phyloP scores from a whole-genome alignment of 2,329 filamentous ascomycete genomes.

The Colletotrichum ledebouriae region DNA sequence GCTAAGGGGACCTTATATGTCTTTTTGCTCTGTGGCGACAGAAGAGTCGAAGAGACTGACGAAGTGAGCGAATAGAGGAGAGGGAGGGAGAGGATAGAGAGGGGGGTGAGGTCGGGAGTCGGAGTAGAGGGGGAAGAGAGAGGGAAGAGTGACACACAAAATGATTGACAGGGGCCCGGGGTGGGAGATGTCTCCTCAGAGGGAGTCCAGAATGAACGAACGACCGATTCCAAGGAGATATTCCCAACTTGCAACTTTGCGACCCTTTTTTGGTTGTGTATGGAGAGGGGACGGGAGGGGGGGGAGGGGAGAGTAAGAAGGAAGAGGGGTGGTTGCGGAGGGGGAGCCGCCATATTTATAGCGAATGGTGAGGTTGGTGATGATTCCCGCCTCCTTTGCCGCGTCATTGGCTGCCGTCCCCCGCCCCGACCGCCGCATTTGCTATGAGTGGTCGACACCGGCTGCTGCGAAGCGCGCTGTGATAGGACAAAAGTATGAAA shows the following conservation, averaged over 20 bases:
- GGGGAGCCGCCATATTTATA: constrained; percentile 52
- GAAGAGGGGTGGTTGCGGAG: constrained; percentile 45
- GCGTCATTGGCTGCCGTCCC: constrained; percentile 42
- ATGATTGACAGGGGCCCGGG: constrained; percentile 67
- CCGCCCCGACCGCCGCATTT: constrained; percentile 28
- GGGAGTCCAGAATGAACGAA: constrained; percentile 57
- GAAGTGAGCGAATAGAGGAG: constrained; percentile 59
- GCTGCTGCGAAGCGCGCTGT: constrained; percentile 13
- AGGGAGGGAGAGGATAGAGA: constrained; percentile 49
- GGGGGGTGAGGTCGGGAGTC: constrained; percentile 47
- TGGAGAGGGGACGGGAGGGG: constrained; percentile 65
- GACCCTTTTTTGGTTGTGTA: constrained; percentile 66
- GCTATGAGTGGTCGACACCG: constrained; percentile 12
- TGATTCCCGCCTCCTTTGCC: constrained; percentile 24
- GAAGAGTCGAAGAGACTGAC: constrained; percentile 62
- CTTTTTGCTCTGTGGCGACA: constrained; percentile 36
- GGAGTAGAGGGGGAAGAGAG: constrained; percentile 52
- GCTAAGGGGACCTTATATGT: constrained; percentile 38
- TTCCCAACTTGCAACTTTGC: constrained; percentile 67
- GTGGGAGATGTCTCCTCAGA: constrained; percentile 60
- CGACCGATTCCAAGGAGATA: constrained; percentile 61
- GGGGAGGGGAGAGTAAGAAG: constrained; percentile 61
- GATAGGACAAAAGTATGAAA: constrained; percentile 24
- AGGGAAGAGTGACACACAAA: constrained; percentile 57
- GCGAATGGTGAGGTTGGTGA: constrained; percentile 43